Evolutionary conservation across 2,329 filamentous ascomycete genomes (phyloP), one percentile per base, ranked within the genome.

Genomic region (Diaporthe sp.): DNA sequence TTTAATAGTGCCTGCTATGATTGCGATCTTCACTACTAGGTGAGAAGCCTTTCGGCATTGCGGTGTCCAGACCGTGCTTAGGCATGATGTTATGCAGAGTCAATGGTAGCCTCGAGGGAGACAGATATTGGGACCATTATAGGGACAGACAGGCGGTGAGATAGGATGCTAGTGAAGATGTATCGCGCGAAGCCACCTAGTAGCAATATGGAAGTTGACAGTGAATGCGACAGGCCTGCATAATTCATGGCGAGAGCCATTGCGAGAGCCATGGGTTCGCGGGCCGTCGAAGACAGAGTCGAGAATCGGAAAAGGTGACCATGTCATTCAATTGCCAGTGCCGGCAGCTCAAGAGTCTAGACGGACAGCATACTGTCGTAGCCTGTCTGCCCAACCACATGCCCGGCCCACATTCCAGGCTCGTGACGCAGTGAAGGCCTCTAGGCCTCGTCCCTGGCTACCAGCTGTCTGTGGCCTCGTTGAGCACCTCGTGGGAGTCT

Each of bases 341-440:
- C 31, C 47, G 47, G 63, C 47, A 68, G 63, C 44, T 39, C 28
- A 8, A 20, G 12, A 17, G 9, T 68, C 63, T 39, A 37, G 63
- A 25, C 12, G 22, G 47, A 10, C 44, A 25, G 31, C 47, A 12
- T n/a, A 6, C 63, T 53, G 47, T 53, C 63, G 31, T 39, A 53
- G 63, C 28, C 63, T n/a, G 47, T 28, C 44, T 51, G 20, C 12
- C 31, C 47, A 17, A 17, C 31, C 63, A 37, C 9, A n/a, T 47
- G 22, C 22, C 49, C 9, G n/a, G 47, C 31, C n/a, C 47, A 53
- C n/a, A 25, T 28, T 10, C 28, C 31, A 25, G 7, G 31, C 2
- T 9, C 65, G 22, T 57, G 74, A 17, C 80, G 75, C 60, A 82
- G 85, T 17, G 63, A 68, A 37, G 47, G 20, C 63, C 25, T 37